These are phyloP conservation scores for Lophium mytilinum DNA, from an alignment of 495 filamentous ascomycete genomes.

Conservation along the genomic window DNA sequence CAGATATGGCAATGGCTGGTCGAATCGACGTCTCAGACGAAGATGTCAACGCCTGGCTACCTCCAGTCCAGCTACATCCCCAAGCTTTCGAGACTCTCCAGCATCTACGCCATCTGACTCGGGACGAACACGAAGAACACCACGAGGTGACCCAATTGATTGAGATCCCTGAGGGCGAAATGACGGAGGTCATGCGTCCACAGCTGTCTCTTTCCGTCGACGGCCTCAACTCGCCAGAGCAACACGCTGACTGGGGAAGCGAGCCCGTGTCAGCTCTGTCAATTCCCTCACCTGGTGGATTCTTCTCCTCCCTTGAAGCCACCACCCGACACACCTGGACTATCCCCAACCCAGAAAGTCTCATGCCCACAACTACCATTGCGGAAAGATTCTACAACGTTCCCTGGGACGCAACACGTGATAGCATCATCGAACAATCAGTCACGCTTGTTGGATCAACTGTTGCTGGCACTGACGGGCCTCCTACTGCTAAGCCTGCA, in stretches of 20 bases:
- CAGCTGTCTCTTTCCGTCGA: constrained; percentile 21
- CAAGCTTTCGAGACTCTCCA: constrained; percentile 70
- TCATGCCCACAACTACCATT: constrained; percentile 28
- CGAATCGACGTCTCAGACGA: constrained; percentile 34
- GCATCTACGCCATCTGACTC: constrained; percentile 66
- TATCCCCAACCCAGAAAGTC: constrained; percentile 38
- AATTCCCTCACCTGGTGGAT: constrained; percentile 82
- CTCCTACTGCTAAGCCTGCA: constrained; percentile 51
- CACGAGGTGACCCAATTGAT: constrained; percentile 39
- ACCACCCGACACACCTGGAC: constrained; percentile 71
- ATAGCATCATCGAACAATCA: constrained; percentile 33
- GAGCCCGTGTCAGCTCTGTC: constrained; percentile 50
- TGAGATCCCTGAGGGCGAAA: constrained; percentile 41
- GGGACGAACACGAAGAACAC: constrained; percentile 41
- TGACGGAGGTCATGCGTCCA: constrained; percentile 28
- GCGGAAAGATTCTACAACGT: constrained; percentile 71
- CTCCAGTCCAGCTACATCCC: constrained; percentile 65
- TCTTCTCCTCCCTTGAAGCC: constrained; percentile 74
- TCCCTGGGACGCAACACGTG: constrained; percentile 51
- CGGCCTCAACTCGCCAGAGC: constrained; percentile 31
- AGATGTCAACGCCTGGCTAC: constrained; percentile 42
- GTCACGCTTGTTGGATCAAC: constrained; percentile 31
- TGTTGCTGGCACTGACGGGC: constrained; percentile 39
- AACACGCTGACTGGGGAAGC: constrained; percentile 29
- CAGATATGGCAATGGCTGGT: constrained; percentile 47